Base-by-base conservation (phyloP, 2,329 filamentous ascomycete species). In the Cercospora nicotianae region DNA sequence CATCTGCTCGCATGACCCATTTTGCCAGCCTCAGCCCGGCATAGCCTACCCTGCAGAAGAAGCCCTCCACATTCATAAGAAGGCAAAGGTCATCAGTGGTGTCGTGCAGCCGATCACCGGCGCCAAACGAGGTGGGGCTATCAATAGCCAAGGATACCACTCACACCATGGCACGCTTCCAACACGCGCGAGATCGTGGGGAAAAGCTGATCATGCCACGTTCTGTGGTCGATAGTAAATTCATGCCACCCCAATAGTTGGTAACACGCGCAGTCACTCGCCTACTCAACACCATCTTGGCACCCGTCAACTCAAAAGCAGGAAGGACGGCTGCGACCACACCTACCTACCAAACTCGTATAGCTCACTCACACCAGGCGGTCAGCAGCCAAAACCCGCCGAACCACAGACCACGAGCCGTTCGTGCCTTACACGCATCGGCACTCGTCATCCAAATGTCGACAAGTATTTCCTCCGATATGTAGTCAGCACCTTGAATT, bases 1-100 rank as follows among this genome's bases (percentile, higher is more conserved):
- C 62, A 28, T 36, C 30, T 18, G 51, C 62, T 64, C 62, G 20
- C 62, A 64, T 64, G 62, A 64, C 62, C 62, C 30, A 5, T n/a
- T 16, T 23, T 1, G 18, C 28, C 30, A 36, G 61, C 61, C 30
- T 59, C 30, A 53, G 26, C 30, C 18, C 20, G 53, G 39, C 31
- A 39, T 7, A 58, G 53, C 16, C 26, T 20, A 13, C 33, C 33
- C 28, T 51, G 60, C 31, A 36, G 61, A 33, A 33, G 20, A 30
- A 48, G 18, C 3, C 26, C 28, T 63, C 10, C 48, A 23, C n/a
- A n/a, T 26, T 6, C 33, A n/a, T 9, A 42, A 42, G 36, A 42
- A 42, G 36, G 16, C 45, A 36, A 26, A 36, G 13, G 58, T 42
- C 61, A 55, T 10, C 45, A 48, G 60, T 10, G 1, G 13, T 33